phyloP scores from a whole-genome alignment of 1,139 yeast species.

The Diutina scorzettiae region DNA sequence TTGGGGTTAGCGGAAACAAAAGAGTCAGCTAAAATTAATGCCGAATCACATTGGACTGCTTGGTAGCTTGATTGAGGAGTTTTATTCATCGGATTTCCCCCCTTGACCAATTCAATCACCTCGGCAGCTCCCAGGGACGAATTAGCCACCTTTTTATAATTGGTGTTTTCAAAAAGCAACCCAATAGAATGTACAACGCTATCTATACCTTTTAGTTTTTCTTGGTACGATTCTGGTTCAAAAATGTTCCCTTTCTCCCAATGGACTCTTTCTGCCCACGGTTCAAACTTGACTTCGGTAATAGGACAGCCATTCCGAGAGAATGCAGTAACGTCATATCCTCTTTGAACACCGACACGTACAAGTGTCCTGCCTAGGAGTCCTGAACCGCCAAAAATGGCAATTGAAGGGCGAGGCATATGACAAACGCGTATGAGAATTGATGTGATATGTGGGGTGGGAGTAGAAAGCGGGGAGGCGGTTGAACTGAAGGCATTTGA shows the following conservation, averaged over 20 bases:
- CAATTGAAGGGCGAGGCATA: slow-evolving; percentile 19
- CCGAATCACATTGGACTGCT: slow-evolving; percentile 59
- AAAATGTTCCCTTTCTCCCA: slow-evolving; percentile 66
- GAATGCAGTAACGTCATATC: slow-evolving; percentile 52
- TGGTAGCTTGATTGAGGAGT: slow-evolving; percentile 39
- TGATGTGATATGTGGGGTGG: no score
- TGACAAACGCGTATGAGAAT: no score
- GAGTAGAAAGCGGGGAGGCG: no score
- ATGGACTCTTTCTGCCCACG: slow-evolving; percentile 48
- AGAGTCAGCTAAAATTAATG: slow-evolving; percentile 50
- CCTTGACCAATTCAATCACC: slow-evolving; percentile 20
- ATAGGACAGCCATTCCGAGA: slow-evolving; percentile 55
- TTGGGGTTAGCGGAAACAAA: slow-evolving; percentile 20
- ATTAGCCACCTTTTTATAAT: slow-evolving; percentile 48
- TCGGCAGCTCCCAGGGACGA: slow-evolving; percentile 24
- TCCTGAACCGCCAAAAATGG: slow-evolving; percentile 84
- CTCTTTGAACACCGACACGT: slow-evolving; percentile 50
- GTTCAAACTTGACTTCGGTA: slow-evolving; percentile 13
- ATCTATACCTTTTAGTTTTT: slow-evolving; percentile 21
- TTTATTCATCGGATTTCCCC: slow-evolving; percentile 45
- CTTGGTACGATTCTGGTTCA: slow-evolving; percentile 43
- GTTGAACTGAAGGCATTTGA: no score
- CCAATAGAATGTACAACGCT: slow-evolving; percentile 66
- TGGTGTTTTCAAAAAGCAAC: slow-evolving; percentile 50
- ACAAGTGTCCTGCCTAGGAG: slow-evolving; percentile 67